Evolutionary conservation across 2,329 filamentous ascomycete species (phyloP).

Genomic region (Cercospora citrullina): DNA sequence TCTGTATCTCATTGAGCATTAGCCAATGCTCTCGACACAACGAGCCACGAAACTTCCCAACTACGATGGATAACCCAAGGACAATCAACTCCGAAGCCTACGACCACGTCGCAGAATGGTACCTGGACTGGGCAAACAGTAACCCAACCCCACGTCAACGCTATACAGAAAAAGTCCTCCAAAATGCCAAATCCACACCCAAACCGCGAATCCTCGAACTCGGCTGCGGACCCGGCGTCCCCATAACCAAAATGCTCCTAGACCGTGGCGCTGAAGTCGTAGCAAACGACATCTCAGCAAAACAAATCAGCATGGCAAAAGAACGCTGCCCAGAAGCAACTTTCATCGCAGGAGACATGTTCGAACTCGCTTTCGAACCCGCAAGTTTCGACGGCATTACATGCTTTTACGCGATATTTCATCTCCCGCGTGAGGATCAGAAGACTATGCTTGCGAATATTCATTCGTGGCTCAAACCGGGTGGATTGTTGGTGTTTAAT

Average conservation of each 20-base stretch:
- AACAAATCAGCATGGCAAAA: conserved; percentile 26
- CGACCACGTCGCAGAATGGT: conserved; percentile 41
- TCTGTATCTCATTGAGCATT: not conserved
- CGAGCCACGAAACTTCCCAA: not conserved
- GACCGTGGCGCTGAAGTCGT: conserved; percentile 25
- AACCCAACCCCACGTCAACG: conserved; percentile 35
- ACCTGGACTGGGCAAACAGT: conserved; percentile 41
- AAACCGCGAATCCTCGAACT: conserved; percentile 41
- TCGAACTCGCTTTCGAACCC: conserved; percentile 25
- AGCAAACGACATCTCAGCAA: conserved; percentile 31
- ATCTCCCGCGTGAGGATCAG: conserved; percentile 32
- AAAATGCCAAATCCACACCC: conserved; percentile 19
- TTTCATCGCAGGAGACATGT: conserved; percentile 29
- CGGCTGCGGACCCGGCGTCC: conserved; percentile 46
- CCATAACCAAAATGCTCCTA: conserved; percentile 33
- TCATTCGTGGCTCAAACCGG: conserved; percentile 27
- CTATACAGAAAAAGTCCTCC: conserved; percentile 38
- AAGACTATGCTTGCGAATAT: conserved; percentile 26
- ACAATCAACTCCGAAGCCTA: conserved; percentile 34
- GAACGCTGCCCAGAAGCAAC: conserved; percentile 24
- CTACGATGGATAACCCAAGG: conserved; percentile 17
- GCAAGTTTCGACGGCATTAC: conserved; percentile 25
- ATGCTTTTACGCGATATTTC: conserved; percentile 32
- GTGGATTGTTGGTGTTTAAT: conserved; percentile 29
- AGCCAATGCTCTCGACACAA: not conserved